Evolutionary conservation across 768 basidiomycete genomes (phyloP).

Genomic region (Rhizopogon salebrosus): DNA sequence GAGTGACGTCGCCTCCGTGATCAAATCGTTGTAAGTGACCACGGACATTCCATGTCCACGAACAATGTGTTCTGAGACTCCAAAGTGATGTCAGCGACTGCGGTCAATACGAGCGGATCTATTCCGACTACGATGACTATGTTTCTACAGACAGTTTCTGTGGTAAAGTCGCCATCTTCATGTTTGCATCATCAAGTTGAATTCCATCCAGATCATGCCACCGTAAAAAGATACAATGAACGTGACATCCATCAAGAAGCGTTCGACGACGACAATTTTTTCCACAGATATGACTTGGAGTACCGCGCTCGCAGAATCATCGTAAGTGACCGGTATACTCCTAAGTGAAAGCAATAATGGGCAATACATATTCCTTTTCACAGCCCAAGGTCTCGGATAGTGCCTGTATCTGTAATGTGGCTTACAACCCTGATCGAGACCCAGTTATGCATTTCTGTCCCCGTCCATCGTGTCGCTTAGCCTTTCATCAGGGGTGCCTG

Average conservation of each 20-base stretch:
- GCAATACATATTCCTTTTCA: not conserved
- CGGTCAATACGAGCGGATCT: slow-evolving; percentile 44
- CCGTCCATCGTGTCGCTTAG: slow-evolving; percentile 39
- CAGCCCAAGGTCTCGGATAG: slow-evolving; percentile 37
- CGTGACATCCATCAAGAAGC: slow-evolving; percentile 28
- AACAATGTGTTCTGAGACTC: not conserved
- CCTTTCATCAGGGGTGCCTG: slow-evolving; percentile 48
- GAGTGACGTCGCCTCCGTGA: slow-evolving; percentile 36
- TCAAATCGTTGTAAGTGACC: slow-evolving; percentile 45
- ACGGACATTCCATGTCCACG: not conserved
- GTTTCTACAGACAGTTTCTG: slow-evolving; percentile 42
- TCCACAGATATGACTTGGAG: slow-evolving; percentile 40
- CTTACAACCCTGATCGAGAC: slow-evolving; percentile 40
- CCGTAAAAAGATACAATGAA: slow-evolving; percentile 35
- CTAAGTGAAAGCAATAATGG: not conserved
- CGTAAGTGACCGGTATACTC: slow-evolving; percentile 21
- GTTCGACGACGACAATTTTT: slow-evolving; percentile 42
- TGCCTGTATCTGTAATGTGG: slow-evolving; percentile 41
- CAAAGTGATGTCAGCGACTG: slow-evolving; percentile 35
- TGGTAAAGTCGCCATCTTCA: slow-evolving; percentile 26
- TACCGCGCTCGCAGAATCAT: slow-evolving; percentile 26
- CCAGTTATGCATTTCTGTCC: slow-evolving; percentile 55
- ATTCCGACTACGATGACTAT: slow-evolving; percentile 44
- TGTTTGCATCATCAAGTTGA: not conserved
- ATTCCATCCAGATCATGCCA: slow-evolving; percentile 26